phyloP scores from a whole-genome alignment of 345 rosid genomes.

The Aethionema arabicum region DNA sequence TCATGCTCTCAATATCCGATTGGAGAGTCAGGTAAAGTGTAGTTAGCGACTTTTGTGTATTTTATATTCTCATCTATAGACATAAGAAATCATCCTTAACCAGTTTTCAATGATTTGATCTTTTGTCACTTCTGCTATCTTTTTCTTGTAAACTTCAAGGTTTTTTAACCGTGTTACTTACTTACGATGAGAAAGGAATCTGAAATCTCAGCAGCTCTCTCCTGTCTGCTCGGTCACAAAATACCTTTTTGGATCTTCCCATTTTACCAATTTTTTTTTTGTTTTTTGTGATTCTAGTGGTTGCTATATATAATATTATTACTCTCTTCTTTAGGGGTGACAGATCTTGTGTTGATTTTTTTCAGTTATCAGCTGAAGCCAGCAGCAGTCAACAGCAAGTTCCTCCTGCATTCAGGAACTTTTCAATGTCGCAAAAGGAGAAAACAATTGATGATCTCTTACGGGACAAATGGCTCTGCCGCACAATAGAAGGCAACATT shows the following conservation, averaged over 20 bases:
- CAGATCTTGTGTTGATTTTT: constrained; percentile 16
- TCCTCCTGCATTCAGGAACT: constrained; percentile 78
- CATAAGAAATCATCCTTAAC: background rate
- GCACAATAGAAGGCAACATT: constrained; percentile 53
- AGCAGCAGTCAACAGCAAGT: constrained; percentile 40
- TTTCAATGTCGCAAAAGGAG: constrained; percentile 79
- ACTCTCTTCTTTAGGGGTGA: constrained; percentile 17
- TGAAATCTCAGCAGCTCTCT: constrained; percentile 1
- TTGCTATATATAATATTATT: background rate
- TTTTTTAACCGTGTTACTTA: background rate
- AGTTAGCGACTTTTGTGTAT: constrained; percentile 13
- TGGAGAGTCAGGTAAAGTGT: constrained; percentile 71
- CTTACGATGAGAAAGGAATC: constrained; percentile 1
- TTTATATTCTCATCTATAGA: constrained; percentile 1
- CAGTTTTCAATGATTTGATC: constrained; percentile 1
- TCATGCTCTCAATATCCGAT: constrained; percentile 65
- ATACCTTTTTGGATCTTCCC: background rate
- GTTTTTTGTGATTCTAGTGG: background rate
- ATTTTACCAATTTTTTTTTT: background rate
- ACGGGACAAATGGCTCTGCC: constrained; percentile 73
- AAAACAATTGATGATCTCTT: constrained; percentile 71
- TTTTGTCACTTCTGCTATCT: constrained; percentile 11
- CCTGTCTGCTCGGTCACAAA: background rate
- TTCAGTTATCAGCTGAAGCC: constrained; percentile 44
- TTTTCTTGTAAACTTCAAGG: background rate